Conservation (phyloP, 75 land plant genomes). For the Ceratopteris richardii region DNA sequence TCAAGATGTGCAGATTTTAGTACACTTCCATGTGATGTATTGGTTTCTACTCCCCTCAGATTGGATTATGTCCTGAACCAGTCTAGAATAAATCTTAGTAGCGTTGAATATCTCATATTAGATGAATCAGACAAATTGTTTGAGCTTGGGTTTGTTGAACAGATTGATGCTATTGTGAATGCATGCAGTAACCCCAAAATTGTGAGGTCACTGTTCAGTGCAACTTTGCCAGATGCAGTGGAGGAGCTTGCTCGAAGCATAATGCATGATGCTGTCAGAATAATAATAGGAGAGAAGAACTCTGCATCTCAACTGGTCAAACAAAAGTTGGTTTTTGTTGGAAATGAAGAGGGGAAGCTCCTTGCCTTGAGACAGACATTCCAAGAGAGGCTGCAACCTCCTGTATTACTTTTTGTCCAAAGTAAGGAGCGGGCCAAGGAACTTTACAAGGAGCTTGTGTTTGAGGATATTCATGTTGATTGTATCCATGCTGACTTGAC, state of each 20-base stretch:
- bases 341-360: constrained; percentile 91
- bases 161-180: constrained; percentile 82
- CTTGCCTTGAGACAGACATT: constrained; percentile 87
- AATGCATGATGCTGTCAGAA: constrained; percentile 89
- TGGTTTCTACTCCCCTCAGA: constrained; percentile 86
- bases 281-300: constrained; percentile 87
- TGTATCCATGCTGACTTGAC: constrained; percentile 87
- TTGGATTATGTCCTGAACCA: constrained; percentile 52
- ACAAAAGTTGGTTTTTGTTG: constrained; percentile 76
- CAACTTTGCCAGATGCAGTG: constrained; percentile 87
- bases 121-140: constrained; percentile 96
- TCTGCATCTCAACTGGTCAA: constrained; percentile 68
- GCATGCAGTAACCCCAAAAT: constrained; percentile 82
- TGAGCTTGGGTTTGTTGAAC: constrained; percentile 87
- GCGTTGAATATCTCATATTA: constrained; percentile 86
- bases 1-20: constrained; percentile 56
- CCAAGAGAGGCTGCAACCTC: constrained; percentile 78
- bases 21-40: constrained; percentile 74
- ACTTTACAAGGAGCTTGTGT: constrained; percentile 63
- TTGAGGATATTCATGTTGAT: constrained; percentile 60
- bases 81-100: constrained; percentile 71
- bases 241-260: constrained; percentile 92
- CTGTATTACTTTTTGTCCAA: constrained; percentile 83
- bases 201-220: constrained; percentile 84
- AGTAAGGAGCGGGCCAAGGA: constrained; percentile 92